phyloP scores from a whole-genome alignment of 345 rosid species.

The Melastoma malabathricum region DNA sequence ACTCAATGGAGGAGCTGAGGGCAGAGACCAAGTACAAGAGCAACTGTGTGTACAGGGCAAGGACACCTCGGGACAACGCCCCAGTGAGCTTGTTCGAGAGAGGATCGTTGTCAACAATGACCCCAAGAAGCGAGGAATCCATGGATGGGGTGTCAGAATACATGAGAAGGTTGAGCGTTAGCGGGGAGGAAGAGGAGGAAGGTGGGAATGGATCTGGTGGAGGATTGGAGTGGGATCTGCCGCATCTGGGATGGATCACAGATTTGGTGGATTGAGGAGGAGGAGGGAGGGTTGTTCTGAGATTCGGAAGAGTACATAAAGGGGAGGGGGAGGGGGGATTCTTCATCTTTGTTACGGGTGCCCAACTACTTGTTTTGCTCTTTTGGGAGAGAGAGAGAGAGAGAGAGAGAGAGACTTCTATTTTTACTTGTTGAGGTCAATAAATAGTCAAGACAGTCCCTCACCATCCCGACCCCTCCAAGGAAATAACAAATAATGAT shows the following conservation, averaged over 20 bases:
- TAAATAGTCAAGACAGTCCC: too few relatives aligned
- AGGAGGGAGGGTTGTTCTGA: too few relatives aligned
- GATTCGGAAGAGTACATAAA: too few relatives aligned
- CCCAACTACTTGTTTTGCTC: too few relatives aligned
- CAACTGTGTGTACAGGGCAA: neutral
- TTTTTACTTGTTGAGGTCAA: too few relatives aligned
- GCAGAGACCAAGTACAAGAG: conserved; percentile 9
- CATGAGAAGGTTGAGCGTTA: conserved; percentile 2
- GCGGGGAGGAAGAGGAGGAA: neutral
- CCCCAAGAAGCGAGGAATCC: neutral
- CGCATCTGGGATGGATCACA: conserved; percentile 7
- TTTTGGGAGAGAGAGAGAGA: too few relatives aligned
- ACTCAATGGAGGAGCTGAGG: conserved; percentile 9
- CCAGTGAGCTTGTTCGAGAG: neutral
- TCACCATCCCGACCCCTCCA: too few relatives aligned
- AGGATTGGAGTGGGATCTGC: conserved; percentile 1
- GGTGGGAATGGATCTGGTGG: neutral
- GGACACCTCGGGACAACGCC: neutral
- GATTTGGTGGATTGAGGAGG: conserved; percentile 3
- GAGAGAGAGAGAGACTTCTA: too few relatives aligned
- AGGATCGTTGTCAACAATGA: too few relatives aligned
- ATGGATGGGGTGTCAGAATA: neutral
- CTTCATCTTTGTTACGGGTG: too few relatives aligned
- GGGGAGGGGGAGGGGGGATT: too few relatives aligned
- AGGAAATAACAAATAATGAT: too few relatives aligned